phyloP scores from a whole-genome alignment of 2,329 filamentous ascomycete species.

The Cryphonectria naterciae region DNA sequence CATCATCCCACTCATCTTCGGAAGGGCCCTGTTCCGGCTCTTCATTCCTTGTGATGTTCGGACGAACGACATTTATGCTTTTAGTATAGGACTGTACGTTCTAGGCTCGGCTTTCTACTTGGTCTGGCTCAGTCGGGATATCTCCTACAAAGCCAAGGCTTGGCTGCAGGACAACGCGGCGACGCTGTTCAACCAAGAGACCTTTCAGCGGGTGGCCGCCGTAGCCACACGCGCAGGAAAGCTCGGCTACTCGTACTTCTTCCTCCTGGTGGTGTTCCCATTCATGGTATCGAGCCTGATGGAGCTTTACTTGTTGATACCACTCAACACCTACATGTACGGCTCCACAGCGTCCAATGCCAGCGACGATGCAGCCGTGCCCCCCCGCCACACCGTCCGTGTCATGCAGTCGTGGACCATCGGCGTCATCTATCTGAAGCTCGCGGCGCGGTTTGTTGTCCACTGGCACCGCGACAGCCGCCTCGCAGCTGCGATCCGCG shows the following conservation, averaged over 20 bases:
- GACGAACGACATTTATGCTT: slow-evolving; percentile 95
- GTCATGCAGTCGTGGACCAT: slow-evolving; percentile 94
- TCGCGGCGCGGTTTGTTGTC: slow-evolving; percentile 71
- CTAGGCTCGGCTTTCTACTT: slow-evolving; percentile 71
- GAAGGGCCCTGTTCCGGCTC: slow-evolving; percentile 74
- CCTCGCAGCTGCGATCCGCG: slow-evolving; percentile 73
- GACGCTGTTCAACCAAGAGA: slow-evolving; percentile 38
- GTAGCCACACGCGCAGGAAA: slow-evolving; percentile 42
- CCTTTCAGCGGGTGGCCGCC: slow-evolving; percentile 36
- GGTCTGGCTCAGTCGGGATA: slow-evolving; percentile 53
- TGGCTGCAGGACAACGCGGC: slow-evolving; percentile 37
- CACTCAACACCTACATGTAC: slow-evolving; percentile 78
- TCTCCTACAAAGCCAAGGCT: slow-evolving; percentile 40
- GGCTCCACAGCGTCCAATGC: slow-evolving; percentile 31
- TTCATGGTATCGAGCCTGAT: slow-evolving; percentile 77
- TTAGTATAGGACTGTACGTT: slow-evolving; percentile 85
- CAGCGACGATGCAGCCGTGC: slow-evolving; percentile 35
- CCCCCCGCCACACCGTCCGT: slow-evolving; percentile 71
- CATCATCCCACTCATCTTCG: slow-evolving; percentile 83
- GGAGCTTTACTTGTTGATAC: slow-evolving; percentile 87
- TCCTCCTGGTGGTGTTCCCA: slow-evolving; percentile 79
- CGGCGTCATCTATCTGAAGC: slow-evolving; percentile 86
- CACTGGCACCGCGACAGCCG: slow-evolving; percentile 71
- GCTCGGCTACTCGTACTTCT: slow-evolving; percentile 75
- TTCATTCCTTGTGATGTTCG: slow-evolving; percentile 72